These are phyloP conservation scores for Chrysochromulina parva DNA, from an alignment of 78 protist genomes.

Conservation along the genomic window DNA sequence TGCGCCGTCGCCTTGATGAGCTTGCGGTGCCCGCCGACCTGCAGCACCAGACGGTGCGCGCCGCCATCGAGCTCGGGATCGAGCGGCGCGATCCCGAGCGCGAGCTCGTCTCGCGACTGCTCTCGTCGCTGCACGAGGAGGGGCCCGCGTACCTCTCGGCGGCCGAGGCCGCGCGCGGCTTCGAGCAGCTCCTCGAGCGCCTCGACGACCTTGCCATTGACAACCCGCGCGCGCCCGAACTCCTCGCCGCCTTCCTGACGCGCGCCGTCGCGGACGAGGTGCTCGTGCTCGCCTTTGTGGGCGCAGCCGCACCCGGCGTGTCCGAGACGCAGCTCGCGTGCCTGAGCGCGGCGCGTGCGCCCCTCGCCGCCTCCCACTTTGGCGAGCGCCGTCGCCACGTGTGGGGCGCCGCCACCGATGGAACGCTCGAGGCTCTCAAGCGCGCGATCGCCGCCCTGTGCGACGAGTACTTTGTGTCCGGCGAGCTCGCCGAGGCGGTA, in stretches of 20 bases:
- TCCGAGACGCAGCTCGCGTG: too few relatives aligned
- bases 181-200: not conserved
- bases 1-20: not conserved
- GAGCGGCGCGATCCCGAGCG: not conserved
- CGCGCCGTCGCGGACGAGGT: constrained; percentile 17
- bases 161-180: not conserved
- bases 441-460: too few relatives aligned
- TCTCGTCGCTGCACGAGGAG: not conserved
- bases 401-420: too few relatives aligned
- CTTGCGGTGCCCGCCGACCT: not conserved
- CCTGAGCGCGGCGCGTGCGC: too few relatives aligned
- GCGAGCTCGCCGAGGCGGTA: too few relatives aligned
- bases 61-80: not conserved
- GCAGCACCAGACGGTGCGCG: not conserved
- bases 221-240: not conserved
- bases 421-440: too few relatives aligned
- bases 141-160: too few relatives aligned
- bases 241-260: not conserved
- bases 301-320: not conserved
- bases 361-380: too few relatives aligned
- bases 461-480: too few relatives aligned
- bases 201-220: not conserved
- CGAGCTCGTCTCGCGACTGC: not conserved
- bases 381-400: too few relatives aligned
- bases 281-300: not conserved